Evolutionary conservation across 805 yeast genomes (phyloP).

Genomic region (Ogataea minuta): DNA sequence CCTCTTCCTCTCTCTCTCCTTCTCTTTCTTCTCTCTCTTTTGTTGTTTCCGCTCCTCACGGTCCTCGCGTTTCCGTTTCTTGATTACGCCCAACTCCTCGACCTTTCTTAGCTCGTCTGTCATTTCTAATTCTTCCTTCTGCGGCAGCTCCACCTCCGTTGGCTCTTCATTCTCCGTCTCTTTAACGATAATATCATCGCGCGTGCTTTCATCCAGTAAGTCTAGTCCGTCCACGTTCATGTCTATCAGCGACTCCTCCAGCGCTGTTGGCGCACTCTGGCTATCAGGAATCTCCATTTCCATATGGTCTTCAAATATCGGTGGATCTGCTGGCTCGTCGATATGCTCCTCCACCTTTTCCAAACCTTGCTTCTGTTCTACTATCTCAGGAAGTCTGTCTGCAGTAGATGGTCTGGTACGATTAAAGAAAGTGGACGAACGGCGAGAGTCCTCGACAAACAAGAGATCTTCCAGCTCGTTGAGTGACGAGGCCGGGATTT

Average conservation of each 20-base stretch:
- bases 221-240: constrained; percentile 5
- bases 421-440: constrained; percentile 29
- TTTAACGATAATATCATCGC: constrained; percentile 8
- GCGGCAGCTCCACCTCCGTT: too few relatives aligned
- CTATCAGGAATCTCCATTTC: constrained; percentile 3
- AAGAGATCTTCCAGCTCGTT: constrained; percentile 26
- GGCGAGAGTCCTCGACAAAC: constrained; percentile 27
- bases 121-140: constrained; percentile 15
- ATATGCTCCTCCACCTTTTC: neutral
- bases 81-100: constrained; percentile 16
- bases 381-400: neutral
- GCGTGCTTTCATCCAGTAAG: constrained; percentile 9
- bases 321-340: neutral
- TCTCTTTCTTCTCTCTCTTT: constrained; percentile 1
- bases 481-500: constrained; percentile 43
- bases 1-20: constrained; percentile 28
- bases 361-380: constrained; percentile 1
- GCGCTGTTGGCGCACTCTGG: constrained; percentile 1
- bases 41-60: constrained; percentile 1
- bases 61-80: constrained; percentile 13
- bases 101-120: neutral
- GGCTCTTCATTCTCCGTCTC: neutral
- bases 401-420: constrained; percentile 16
- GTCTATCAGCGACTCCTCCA: constrained; percentile 2
- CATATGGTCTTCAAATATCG: neutral